Base-by-base conservation (phyloP, 768 basidiomycete species). In the Lenzites betulinus region DNA sequence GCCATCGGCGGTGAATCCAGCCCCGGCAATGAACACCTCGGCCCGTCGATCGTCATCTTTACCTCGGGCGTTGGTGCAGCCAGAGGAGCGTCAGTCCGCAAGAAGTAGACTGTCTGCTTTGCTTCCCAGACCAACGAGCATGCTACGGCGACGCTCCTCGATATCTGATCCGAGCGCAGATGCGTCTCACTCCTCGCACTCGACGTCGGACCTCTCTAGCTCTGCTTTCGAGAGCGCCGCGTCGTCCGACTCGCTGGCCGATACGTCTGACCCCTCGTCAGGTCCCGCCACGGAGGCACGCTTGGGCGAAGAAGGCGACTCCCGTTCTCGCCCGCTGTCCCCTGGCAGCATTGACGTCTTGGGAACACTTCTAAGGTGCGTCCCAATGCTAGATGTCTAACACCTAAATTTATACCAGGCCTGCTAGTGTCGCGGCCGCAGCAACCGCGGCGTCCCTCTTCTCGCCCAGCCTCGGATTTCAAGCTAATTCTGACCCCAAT, bases 361-460 rank as follows among this genome's bases (percentile, higher is more conserved):
- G 28, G 91, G 90, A 23, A 92, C 90, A n/a, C 72, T 93, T 16
- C 77, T 93, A 33, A 92, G 90, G 90, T 90, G 67, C 49, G 81
- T 75, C 38, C 51, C 44, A 36, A 38, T 30, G 42, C 33, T 55
- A 33, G 44, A 38, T 54, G 25, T 50, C 44, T 41, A 18, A 63
- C 41, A 20, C 52, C 55, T 35, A 50, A 57, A 50, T 20, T 5
- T 15, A 39, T 22, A 13, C 15, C 13, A 9, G n/a, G 2, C 51
- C 18, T 50, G 38, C 20, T 38, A 20, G 92, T 66, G 92, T 93
- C 33, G 92, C 92, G 3, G 91, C 92, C n/a, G 90, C 92, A 11
- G 92, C 92, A n/a, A 93, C 92, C 1, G 92, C 92, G 1, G 90
- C 90, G 8, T 93, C 92, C 12, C 81, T 90, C 44, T 79, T 88